Conservation (phyloP, 2,329 filamentous ascomycete species). For the Reticulascus tulasneorum region DNA sequence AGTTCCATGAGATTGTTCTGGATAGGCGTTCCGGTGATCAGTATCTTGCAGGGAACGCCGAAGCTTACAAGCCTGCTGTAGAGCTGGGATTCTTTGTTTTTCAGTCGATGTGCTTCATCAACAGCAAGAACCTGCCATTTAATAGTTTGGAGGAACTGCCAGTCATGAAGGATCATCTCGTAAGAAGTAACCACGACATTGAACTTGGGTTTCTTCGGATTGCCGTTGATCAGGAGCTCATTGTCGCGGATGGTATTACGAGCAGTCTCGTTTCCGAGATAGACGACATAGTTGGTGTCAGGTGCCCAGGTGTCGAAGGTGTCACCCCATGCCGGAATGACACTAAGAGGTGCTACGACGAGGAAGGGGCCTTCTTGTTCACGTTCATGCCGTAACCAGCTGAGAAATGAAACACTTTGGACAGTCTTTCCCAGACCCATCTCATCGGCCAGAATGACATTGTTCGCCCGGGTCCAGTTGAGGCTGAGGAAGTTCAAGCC, state of each 20-base stretch:
- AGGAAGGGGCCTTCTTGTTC: conserved; percentile 91
- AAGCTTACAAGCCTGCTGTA: conserved; percentile 84
- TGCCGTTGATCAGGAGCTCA: conserved; percentile 82
- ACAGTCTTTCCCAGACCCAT: conserved; percentile 99
- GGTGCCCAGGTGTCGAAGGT: conserved; percentile 97
- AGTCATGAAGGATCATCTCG: conserved; percentile 88
- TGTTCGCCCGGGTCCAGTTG: conserved; percentile 92
- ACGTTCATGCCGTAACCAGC: conserved; percentile 89
- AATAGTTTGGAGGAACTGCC: conserved; percentile 77
- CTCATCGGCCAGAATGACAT: conserved; percentile 95
- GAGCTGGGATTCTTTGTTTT: conserved; percentile 92
- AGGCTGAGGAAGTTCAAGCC: conserved; percentile 93
- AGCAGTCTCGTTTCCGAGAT: conserved; percentile 83
- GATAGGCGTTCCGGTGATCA: conserved; percentile 96
- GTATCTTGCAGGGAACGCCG: conserved; percentile 78
- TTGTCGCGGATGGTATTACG: conserved; percentile 86
- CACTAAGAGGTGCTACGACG: conserved; percentile 94
- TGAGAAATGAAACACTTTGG: conserved; percentile 94
- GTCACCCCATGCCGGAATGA: conserved; percentile 96
- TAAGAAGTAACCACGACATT: conserved; percentile 98
- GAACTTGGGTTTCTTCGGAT: conserved; percentile 87
- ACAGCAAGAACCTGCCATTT: conserved; percentile 98
- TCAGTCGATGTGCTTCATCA: conserved; percentile 93
- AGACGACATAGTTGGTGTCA: conserved; percentile 94
- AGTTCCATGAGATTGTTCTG: conserved; percentile 95